Base-by-base conservation (phyloP, 179 eudicot genomes). In the Dionaea muscipula region DNA sequence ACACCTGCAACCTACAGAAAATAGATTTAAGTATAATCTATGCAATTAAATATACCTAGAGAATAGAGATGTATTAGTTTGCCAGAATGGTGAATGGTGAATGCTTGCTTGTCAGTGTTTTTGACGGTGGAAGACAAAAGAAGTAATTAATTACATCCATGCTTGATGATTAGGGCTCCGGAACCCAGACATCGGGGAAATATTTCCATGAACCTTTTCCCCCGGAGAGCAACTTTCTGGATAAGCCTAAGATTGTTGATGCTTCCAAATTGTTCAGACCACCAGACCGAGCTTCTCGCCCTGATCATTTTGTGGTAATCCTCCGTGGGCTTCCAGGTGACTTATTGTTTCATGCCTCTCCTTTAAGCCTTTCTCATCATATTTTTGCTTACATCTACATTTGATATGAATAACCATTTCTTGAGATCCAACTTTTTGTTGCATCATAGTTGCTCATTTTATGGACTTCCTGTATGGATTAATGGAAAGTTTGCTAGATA, bases 301-400 rank as follows among this genome's bases (percentile, higher is more conserved):
- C 98, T 37, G 94, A 84, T 80, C 95, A 82, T 81, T 71, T 91
- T 28, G 98, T 91, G 57, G 68, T 91, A 41, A 82, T 91, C 65
- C 84, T 91, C 25, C 91, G 98, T n/a, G 98, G 98, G 22, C 83
- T 91, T 75, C 95, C 98, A 73, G 98, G 98, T 91, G 63, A 43
- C 20, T 43, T 43, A 16, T 16, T 4, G 16, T 43, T 43, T 43
- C 19, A 1, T 43, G n/a, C n/a, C 21, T 43, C 2, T 15, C 47
- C 12, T 43, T 43, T n/a, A 2, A 43, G 9, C 19, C 6, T 43
- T 18, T 43, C 16, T n/a, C 18, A n/a, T 39, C 17, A 39, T 39
- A 9, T 7, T 19, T 19, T 19, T 10, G 7, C 43, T 15, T 18
- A 43, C 10, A 1, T 43, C 2, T 43, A 18, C 19, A 43, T n/a